phyloP scores from a whole-genome alignment of 805 yeast genomes.

The Lachancea dasiensis region DNA sequence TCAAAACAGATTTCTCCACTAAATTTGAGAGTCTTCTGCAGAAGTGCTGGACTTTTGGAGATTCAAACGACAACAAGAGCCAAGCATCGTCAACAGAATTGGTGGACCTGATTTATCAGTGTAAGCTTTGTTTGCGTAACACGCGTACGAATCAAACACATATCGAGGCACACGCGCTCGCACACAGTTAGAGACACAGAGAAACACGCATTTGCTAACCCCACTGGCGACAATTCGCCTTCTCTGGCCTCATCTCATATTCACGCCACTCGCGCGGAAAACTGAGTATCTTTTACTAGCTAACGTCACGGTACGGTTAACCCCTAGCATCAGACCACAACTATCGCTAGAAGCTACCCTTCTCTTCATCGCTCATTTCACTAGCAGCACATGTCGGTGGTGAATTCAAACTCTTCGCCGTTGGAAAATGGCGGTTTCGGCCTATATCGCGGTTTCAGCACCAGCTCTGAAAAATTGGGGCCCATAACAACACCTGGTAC shows the following conservation, averaged over 20 bases:
- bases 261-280: no score
- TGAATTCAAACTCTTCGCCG: constrained; percentile 9
- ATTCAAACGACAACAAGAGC: constrained; percentile 1
- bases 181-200: no score
- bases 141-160: no score
- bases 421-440: constrained; percentile 7
- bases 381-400: constrained; percentile 8
- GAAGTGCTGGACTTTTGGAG: constrained; percentile 2
- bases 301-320: no score
- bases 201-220: neutral
- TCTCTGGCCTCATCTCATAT: neutral
- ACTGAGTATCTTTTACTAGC: no score
- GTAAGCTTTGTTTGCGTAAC: no score
- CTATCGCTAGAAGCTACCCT: neutral
- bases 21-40: constrained; percentile 1
- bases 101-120: neutral
- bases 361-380: neutral
- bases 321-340: neutral
- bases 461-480: constrained; percentile 20
- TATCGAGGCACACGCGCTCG: no score
- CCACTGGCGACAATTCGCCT: neutral
- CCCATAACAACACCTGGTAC: constrained; percentile 16
- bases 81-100: neutral
- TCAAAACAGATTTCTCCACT: neutral
- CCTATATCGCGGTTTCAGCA: constrained; percentile 17